A percentile compares a stretch with the other conserved stretches of the same genome.
phyloP scores from a whole-genome alignment of 2,329 filamentous ascomycete genomes.

The Davidsoniella eucalypti region DNA sequence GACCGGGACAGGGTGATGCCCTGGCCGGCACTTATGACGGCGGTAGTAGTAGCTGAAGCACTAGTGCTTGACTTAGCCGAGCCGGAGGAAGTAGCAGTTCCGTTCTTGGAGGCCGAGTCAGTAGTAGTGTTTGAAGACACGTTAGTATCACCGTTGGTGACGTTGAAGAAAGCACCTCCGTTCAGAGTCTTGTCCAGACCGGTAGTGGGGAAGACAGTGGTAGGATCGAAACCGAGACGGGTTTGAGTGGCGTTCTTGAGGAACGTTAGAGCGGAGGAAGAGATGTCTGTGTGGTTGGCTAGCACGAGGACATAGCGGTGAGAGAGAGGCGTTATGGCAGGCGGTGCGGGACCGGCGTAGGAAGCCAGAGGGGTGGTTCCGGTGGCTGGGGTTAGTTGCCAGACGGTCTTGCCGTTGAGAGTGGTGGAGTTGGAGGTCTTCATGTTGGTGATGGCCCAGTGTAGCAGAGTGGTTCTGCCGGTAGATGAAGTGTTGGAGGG shows the following conservation, averaged over 20 bases:
- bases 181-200: slow-evolving; percentile 20
- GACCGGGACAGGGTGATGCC: slow-evolving; percentile 9
- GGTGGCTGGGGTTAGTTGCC: slow-evolving; percentile 18
- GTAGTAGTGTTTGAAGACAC: neutral
- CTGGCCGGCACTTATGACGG: slow-evolving; percentile 3
- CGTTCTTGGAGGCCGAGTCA: neutral
- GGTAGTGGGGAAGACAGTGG: slow-evolving; percentile 18
- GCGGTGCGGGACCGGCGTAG: slow-evolving; percentile 25
- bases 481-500: slow-evolving; percentile 20
- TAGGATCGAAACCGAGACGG: slow-evolving; percentile 20
- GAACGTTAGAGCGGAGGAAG: slow-evolving; percentile 16
- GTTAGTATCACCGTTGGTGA: slow-evolving; percentile 20
- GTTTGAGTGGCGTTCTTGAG: slow-evolving; percentile 19
- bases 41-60: neutral
- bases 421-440: slow-evolving; percentile 13
- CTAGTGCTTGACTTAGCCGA: neutral
- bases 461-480: slow-evolving; percentile 28
- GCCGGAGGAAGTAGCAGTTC: slow-evolving; percentile 2
- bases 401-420: slow-evolving; percentile 18
- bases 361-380: slow-evolving; percentile 17
- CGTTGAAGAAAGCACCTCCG: slow-evolving; percentile 24
- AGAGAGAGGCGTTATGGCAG: slow-evolving; percentile 22
- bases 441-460: slow-evolving; percentile 30
- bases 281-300: slow-evolving; percentile 21
- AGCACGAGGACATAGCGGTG: slow-evolving; percentile 26